These are phyloP conservation scores for Dothistroma septosporum DNA, from an alignment of 2,329 filamentous ascomycete genomes.

Conservation along the genomic window DNA sequence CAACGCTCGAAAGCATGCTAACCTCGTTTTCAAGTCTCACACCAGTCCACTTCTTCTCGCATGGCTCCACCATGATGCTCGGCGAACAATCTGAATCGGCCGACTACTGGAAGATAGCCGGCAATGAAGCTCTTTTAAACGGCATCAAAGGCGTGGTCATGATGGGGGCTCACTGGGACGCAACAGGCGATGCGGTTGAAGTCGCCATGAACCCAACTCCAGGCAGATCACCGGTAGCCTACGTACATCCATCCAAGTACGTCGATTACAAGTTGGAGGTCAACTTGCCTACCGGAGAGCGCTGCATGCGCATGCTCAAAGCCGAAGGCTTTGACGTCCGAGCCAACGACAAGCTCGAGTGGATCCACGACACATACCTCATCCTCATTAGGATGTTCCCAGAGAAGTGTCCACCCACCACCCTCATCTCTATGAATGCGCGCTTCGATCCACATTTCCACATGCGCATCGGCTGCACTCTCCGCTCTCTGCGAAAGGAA, in stretches of 20 bases:
- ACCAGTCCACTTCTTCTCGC: slow-evolving; percentile 64
- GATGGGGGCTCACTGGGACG: slow-evolving; percentile 68
- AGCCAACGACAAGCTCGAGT: slow-evolving; percentile 57
- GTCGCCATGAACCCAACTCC: slow-evolving; percentile 59
- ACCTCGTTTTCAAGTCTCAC: slow-evolving; percentile 31
- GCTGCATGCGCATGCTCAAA: slow-evolving; percentile 50
- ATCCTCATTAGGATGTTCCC: slow-evolving; percentile 69
- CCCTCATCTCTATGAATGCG: slow-evolving; percentile 54
- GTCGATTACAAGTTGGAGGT: slow-evolving; percentile 57
- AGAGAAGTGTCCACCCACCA: slow-evolving; percentile 59
- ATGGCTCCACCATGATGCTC: slow-evolving; percentile 70
- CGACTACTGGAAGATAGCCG: slow-evolving; percentile 62
- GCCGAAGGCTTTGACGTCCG: slow-evolving; percentile 52
- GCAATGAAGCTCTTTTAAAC: slow-evolving; percentile 58
- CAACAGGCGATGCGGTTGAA: slow-evolving; percentile 53
- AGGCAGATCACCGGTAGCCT: slow-evolving; percentile 60
- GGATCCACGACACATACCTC: slow-evolving; percentile 69
- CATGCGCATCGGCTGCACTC: slow-evolving; percentile 53
- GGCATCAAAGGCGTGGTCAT: slow-evolving; percentile 61
- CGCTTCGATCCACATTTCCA: slow-evolving; percentile 56
- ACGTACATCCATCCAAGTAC: slow-evolving; percentile 64
- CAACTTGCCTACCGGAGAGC: slow-evolving; percentile 52
- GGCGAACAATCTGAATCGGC: slow-evolving; percentile 60
- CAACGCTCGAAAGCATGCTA: neutral
- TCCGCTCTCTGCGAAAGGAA: slow-evolving; percentile 54